Evolutionary conservation across 108 stramenopile genomes (phyloP), one percentile per base, ranked within the genome.

Genomic region (Nitzschia sp.): DNA sequence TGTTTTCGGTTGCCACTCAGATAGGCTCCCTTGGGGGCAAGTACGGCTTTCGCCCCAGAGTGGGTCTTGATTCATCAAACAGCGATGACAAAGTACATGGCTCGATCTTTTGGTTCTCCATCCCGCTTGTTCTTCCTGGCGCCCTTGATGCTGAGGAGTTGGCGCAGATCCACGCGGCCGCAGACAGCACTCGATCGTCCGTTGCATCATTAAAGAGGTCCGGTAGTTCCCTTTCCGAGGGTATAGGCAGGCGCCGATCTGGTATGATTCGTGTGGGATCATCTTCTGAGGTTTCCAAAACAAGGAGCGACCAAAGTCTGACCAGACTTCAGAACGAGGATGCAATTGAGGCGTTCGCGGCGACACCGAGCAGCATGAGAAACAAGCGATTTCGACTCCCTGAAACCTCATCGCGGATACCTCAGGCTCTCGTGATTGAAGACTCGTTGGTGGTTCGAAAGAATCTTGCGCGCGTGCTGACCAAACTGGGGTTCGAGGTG

Each of bases 401-500:
- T 6, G 48, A 46, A 24, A 32, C 48, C 13, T 24, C 54, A 42
- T 32, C 15, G 34, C 73, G 73, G 34, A n/a, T 47, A 25, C 81
- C 71, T 19, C 54, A 73, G 18, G 85, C 85, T 19, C 54, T 86
- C 0, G 70, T 83, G 3, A 73, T 89, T 56, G 88, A 89, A 56
- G 88, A 89, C 38, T 85, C 84, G 0, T n/a, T 84, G 54, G 74
- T 80, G 8, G 85, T 88, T 42, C 66, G 88, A 46, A 86, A 89
- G 75, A 68, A 64, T 1, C 28, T 89, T 34, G 67, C 75, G 23
- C 70, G 74, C 33, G 81, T 80, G 15, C 77, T 94, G 18, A 42
- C 77, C 21, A 69, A 81, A 29, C 62, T 82, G 18, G 90, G 88
- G 18, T 89, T 86, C 56, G 54, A 82, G 24, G 88, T 87, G 0